Conservation (phyloP, 139 green algal genomes). For the Haematococcus lacustris region DNA sequence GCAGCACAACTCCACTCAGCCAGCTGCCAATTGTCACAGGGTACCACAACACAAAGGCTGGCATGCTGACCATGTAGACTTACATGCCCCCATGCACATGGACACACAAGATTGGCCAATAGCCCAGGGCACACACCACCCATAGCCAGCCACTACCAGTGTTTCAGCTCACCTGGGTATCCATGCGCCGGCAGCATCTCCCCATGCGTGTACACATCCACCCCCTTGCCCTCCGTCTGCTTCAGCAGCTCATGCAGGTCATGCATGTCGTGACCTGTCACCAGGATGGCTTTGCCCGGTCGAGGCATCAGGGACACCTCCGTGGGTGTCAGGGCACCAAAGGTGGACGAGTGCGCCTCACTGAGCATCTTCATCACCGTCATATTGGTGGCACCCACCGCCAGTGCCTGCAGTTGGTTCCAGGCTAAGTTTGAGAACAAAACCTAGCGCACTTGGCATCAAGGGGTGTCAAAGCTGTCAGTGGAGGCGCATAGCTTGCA, state of each 20-base stretch:
- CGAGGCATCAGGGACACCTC: conserved; percentile 46
- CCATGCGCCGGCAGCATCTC: conserved; percentile 71
- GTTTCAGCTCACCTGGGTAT: too few species aligned
- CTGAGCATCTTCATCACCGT: conserved; percentile 52
- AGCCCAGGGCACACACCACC: too few species aligned
- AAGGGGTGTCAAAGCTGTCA: background rate
- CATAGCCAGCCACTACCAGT: too few species aligned
- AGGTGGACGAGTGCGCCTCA: conserved; percentile 42
- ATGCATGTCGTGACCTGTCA: conserved; percentile 71
- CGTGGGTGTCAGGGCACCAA: conserved; percentile 46
- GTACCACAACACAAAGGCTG: too few species aligned
- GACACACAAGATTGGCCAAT: too few species aligned
- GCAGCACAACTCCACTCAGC: too few species aligned
- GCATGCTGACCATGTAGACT: too few species aligned
- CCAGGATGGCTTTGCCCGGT: conserved; percentile 60
- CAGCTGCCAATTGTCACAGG: too few species aligned
- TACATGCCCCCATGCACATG: too few species aligned
- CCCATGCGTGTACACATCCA: conserved; percentile 65
- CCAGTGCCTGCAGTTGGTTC: conserved; percentile 10
- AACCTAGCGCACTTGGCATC: background rate
- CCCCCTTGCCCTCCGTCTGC: background rate
- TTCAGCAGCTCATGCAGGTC: conserved; percentile 11
- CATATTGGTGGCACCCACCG: conserved; percentile 36
- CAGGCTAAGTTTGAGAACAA: background rate
- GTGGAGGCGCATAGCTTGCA: background rate